Evolutionary conservation across 768 basidiomycete species (phyloP).

Genomic region (Coprinellus aureogranulatus): DNA sequence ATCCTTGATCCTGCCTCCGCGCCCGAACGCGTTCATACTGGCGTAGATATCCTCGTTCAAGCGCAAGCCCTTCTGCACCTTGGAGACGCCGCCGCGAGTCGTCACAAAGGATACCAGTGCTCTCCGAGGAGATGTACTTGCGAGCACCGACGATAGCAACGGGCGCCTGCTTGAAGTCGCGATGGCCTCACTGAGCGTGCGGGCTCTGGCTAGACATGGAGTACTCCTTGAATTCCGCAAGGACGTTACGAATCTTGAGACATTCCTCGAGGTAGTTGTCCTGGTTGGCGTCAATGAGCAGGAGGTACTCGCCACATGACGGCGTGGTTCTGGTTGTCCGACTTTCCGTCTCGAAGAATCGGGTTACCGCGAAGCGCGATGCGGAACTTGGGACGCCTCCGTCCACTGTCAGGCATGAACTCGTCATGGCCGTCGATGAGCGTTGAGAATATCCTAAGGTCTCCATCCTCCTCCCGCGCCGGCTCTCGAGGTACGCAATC

Average conservation of each 20-base stretch:
- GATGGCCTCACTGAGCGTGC: constrained; percentile 85
- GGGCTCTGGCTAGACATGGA: constrained; percentile 81
- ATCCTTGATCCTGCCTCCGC: constrained; percentile 97
- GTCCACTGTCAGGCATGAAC: constrained; percentile 84
- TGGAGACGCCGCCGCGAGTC: constrained; percentile 96
- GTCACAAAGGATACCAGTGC: constrained; percentile 98
- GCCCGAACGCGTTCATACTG: constrained; percentile 97
- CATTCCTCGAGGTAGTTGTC: constrained; percentile 99
- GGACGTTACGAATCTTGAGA: constrained; percentile 95
- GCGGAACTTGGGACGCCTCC: constrained; percentile 93
- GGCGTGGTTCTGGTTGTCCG: constrained; percentile 99
- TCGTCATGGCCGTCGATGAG: constrained; percentile 98
- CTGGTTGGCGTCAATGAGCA: constrained; percentile 99
- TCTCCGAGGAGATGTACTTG: constrained; percentile 99
- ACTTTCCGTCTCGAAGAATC: constrained; percentile 98
- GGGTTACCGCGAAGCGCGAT: constrained; percentile 98
- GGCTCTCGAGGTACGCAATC: constrained; percentile 91
- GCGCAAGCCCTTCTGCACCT: constrained; percentile 99
- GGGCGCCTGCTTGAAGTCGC: constrained; percentile 84
- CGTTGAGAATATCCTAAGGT: constrained; percentile 91
- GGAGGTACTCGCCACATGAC: constrained; percentile 98
- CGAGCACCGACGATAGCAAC: constrained; percentile 98
- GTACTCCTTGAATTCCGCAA: constrained; percentile 97
- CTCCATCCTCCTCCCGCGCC: constrained; percentile 89
- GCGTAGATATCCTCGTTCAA: constrained; percentile 99